Evolutionary conservation across 1,139 yeast species (phyloP).

Genomic region (Yamadazyma songkhlaensis): DNA sequence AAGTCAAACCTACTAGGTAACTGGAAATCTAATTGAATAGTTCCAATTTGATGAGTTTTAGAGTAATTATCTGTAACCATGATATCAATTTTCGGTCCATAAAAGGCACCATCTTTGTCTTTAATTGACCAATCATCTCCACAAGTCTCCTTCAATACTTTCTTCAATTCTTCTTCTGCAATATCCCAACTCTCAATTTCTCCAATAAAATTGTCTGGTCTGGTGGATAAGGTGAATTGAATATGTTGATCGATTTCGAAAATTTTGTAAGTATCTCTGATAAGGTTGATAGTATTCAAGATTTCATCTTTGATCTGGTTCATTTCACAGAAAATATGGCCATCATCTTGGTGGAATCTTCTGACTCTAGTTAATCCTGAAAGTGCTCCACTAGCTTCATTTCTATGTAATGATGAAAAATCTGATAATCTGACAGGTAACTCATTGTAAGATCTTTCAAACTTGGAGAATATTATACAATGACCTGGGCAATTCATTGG

Average conservation of each 20-base stretch:
- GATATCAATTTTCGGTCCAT: slow-evolving; percentile 94
- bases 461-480: slow-evolving; percentile 77
- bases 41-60: slow-evolving; percentile 91
- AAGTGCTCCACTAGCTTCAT: slow-evolving; percentile 92
- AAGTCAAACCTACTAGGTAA: slow-evolving; percentile 82
- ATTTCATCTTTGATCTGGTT: slow-evolving; percentile 83
- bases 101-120: slow-evolving; percentile 96
- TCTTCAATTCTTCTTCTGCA: slow-evolving; percentile 73
- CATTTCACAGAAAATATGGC: slow-evolving; percentile 89
- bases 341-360: slow-evolving; percentile 98
- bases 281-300: slow-evolving; percentile 65
- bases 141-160: slow-evolving; percentile 58
- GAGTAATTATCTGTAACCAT: slow-evolving; percentile 78
- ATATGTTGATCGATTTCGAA: slow-evolving; percentile 65
- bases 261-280: slow-evolving; percentile 73
- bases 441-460: slow-evolving; percentile 86
- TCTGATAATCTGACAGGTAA: slow-evolving; percentile 89
- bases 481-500: slow-evolving; percentile 99
- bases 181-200: slow-evolving; percentile 76
- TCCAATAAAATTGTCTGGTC: slow-evolving; percentile 81
- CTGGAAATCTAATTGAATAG: slow-evolving; percentile 94
- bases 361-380: slow-evolving; percentile 94
- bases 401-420: slow-evolving; percentile 91
- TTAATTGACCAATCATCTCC: slow-evolving; percentile 67
- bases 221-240: slow-evolving; percentile 76